Conservation (phyloP, 1,284 basidiomycete species). For the Rhizoctonia solani region DNA sequence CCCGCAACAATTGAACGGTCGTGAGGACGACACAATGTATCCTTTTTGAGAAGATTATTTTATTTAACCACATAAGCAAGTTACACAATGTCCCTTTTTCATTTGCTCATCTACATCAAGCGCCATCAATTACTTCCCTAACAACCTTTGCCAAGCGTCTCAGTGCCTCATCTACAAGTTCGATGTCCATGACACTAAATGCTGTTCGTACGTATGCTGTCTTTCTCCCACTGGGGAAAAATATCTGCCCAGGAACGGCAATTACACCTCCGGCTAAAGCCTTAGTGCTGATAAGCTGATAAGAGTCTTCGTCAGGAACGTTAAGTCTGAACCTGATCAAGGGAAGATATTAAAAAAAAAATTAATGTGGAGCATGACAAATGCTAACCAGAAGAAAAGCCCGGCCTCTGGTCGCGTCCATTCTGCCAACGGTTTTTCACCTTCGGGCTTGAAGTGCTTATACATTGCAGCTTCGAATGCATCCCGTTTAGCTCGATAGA, state of each 20-base stretch:
- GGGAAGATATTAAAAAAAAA: conserved; percentile 40
- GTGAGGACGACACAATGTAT: too few species aligned
- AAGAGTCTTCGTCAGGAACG: conserved; percentile 65
- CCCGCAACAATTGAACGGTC: too few species aligned
- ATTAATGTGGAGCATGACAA: neutral
- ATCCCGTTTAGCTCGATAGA: conserved; percentile 80
- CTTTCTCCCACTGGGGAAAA: conserved; percentile 70
- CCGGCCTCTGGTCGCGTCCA: conserved; percentile 89
- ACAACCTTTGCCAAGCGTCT: conserved; percentile 67
- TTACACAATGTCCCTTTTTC: too few species aligned
- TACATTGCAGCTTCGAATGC: conserved; percentile 78
- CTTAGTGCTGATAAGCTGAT: conserved; percentile 73
- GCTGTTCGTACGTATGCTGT: conserved; percentile 77
- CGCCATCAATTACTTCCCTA: conserved; percentile 43
- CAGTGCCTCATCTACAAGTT: conserved; percentile 76
- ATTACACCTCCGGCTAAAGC: conserved; percentile 84
- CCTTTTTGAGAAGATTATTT: too few species aligned
- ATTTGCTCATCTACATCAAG: neutral
- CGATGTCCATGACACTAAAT: conserved; percentile 74
- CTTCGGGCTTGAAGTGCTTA: conserved; percentile 58
- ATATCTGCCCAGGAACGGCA: conserved; percentile 81
- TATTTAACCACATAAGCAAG: too few species aligned
- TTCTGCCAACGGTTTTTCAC: conserved; percentile 64
- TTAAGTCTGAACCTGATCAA: conserved; percentile 68
- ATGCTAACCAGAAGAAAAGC: conserved; percentile 83